Evolutionary conservation across 2,329 filamentous ascomycete species (phyloP), one percentile per base, ranked within the genome.

Genomic region (Aspergillus calidoustus): DNA sequence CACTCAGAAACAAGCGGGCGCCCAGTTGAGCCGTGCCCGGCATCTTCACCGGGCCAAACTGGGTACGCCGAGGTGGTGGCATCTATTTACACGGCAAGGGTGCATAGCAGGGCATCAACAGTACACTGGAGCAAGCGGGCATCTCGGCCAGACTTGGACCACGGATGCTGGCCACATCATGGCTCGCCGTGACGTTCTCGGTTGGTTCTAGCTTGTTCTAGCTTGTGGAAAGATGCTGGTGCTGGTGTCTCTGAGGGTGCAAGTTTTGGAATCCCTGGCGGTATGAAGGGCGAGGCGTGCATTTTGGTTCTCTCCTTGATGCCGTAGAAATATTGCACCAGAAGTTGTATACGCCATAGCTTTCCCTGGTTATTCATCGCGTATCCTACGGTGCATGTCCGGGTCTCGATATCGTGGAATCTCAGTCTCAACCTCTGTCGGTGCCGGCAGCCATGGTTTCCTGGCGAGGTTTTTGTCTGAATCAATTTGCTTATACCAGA

Each of bases 221-320:
- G 48, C 34, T 59, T 47, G 41, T 59, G 57, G 57, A 59, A 59
- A 59, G 57, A 54, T 59, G 48, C 49, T 28, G 25, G 54, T 59
- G 34, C 28, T 59, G 23, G 49, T 59, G 50, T 53, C 34, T 59
- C 38, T 59, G 41, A 59, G 50, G 57, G 38, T 54, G 43, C 43
- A 46, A 59, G 49, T 48, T 59, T 38, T 48, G 41, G 57, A 54
- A 46, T 54, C 31, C 41, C 47, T 49, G 31, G 57, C 17, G 38
- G 25, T 53, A 59, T 59, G 23, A 47, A 59, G 34, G 49, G 49
- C 17, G 57, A 48, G 19, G 38, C 19, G 17, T 15, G 57, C 57
- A 54, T 38, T 48, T 59, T 7, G 41, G 48, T 28, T 41, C 38
- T 49, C 38, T 41, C 57, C 34, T 15, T 34, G 38, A 48, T 22